Conservation (phyloP, 306 rosid genomes). For the Arachis hypogaea region DNA sequence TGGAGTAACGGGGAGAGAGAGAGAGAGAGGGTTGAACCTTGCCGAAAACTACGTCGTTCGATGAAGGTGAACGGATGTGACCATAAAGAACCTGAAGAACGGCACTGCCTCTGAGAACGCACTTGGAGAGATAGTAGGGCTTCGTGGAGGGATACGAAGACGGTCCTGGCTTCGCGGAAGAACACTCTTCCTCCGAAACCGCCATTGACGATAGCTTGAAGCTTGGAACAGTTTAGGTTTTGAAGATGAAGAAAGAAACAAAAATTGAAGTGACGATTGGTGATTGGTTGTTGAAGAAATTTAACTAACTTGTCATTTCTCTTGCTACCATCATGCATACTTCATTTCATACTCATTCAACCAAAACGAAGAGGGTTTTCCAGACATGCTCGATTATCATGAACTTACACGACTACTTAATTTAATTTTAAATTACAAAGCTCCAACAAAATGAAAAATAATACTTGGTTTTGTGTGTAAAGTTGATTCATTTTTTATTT, state of each 20-base stretch:
- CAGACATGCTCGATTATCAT: background rate
- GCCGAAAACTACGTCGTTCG: slow-evolving; percentile 81
- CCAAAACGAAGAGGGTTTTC: background rate
- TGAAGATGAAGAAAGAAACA: too few relatives aligned
- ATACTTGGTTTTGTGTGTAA: too few relatives aligned
- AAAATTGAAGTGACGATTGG: too few relatives aligned
- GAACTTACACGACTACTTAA: too few relatives aligned
- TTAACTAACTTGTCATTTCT: background rate
- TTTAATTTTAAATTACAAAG: too few relatives aligned
- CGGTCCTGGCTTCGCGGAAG: slow-evolving; percentile 70
- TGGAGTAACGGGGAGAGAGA: background rate
- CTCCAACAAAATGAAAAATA: too few relatives aligned
- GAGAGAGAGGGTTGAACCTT: slow-evolving; percentile 49
- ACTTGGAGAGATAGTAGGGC: slow-evolving; percentile 83
- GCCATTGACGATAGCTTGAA: slow-evolving; percentile 55
- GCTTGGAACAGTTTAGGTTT: slow-evolving; percentile 23
- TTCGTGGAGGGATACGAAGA: slow-evolving; percentile 59
- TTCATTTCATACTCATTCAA: background rate
- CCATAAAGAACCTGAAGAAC: slow-evolving; percentile 84
- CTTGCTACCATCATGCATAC: background rate
- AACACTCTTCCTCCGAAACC: slow-evolving; percentile 91
- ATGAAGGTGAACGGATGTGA: slow-evolving; percentile 72
- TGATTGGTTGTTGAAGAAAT: too few relatives aligned
- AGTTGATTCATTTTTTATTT: too few relatives aligned
- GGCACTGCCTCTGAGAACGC: slow-evolving; percentile 80